Percentiles rank a stretch among this genome's conserved stretches.
phyloP scores from a whole-genome alignment of 805 yeast species.

The Myxozyma lipomycoides region DNA sequence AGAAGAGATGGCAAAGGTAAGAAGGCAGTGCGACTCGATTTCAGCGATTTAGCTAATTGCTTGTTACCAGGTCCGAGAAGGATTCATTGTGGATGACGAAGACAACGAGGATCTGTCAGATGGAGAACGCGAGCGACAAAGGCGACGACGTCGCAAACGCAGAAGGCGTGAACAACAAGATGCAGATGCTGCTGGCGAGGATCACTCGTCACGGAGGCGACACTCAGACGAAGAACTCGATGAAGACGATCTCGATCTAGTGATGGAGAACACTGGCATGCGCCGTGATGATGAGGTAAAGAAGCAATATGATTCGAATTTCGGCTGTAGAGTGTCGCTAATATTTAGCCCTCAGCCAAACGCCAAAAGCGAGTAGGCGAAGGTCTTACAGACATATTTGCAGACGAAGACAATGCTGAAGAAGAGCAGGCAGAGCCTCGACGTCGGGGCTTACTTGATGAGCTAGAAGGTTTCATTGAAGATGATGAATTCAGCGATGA shows the following conservation, averaged over 20 bases:
- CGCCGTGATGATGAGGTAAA: slow-evolving; percentile 4
- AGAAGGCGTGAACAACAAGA: slow-evolving; percentile 29
- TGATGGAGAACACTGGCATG: slow-evolving; percentile 88
- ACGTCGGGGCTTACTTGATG: slow-evolving; percentile 52
- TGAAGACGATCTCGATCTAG: slow-evolving; percentile 89
- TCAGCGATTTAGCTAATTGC: too few species aligned
- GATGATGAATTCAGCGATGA: slow-evolving; percentile 95
- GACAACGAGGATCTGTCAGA: slow-evolving; percentile 47
- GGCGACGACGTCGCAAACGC: slow-evolving; percentile 26
- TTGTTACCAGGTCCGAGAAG: slow-evolving; percentile 59
- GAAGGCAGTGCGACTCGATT: neutral
- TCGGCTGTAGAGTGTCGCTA: neutral
- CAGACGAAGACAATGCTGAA: slow-evolving; percentile 45
- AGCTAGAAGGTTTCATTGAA: slow-evolving; percentile 94
- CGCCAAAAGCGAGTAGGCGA: slow-evolving; percentile 41
- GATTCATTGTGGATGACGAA: slow-evolving; percentile 90
- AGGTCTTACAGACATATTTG: slow-evolving; percentile 64
- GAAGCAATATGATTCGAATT: too few species aligned
- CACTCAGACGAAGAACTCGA: slow-evolving; percentile 63
- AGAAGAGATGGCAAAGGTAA: slow-evolving; percentile 67
- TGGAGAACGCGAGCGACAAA: slow-evolving; percentile 32
- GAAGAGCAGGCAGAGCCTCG: slow-evolving; percentile 34
- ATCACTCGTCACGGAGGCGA: slow-evolving; percentile 10
- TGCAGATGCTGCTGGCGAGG: slow-evolving; percentile 28
- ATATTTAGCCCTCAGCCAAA: slow-evolving; percentile 20